phyloP scores from a whole-genome alignment of 2,329 filamentous ascomycete genomes.

The Aspergillus floridensis region DNA sequence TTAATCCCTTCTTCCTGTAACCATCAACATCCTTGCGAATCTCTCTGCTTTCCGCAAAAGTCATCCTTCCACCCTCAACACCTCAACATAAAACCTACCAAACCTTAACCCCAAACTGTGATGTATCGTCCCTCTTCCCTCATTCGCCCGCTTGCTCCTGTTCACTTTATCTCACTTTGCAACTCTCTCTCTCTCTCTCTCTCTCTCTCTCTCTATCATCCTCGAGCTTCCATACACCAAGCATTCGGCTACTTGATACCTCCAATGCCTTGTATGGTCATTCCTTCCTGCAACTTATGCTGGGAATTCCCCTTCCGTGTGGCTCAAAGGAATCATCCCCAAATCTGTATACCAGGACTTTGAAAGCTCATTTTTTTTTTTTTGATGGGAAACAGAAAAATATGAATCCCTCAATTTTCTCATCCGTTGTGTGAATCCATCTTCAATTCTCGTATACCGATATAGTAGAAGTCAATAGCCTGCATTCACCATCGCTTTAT shows the following conservation, averaged over 20 bases:
- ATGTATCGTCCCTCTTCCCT: neutral
- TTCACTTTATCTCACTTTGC: slow-evolving; percentile 3
- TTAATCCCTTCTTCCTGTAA: neutral
- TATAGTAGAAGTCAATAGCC: no score
- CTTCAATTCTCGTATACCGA: no score
- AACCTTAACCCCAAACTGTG: neutral
- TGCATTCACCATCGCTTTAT: no score
- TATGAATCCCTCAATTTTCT: neutral
- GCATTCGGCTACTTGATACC: neutral
- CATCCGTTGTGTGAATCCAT: no score
- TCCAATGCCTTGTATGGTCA: neutral
- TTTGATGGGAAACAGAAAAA: neutral
- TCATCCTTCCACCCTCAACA: neutral
- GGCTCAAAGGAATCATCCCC: neutral
- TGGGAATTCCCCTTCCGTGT: no score
- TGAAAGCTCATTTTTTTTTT: neutral
- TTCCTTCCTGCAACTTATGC: no score
- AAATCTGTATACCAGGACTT: neutral
- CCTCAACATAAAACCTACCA: neutral
- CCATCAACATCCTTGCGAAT: neutral
- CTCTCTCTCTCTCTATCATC: slow-evolving; percentile 14
- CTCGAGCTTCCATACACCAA: slow-evolving; percentile 15
- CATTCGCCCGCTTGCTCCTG: neutral
- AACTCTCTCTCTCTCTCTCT: slow-evolving; percentile 11
- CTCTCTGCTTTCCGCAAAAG: neutral